Evolutionary conservation across 257 asterid genomes (phyloP).

Genomic region (Nicotiana tomentosiformis): DNA sequence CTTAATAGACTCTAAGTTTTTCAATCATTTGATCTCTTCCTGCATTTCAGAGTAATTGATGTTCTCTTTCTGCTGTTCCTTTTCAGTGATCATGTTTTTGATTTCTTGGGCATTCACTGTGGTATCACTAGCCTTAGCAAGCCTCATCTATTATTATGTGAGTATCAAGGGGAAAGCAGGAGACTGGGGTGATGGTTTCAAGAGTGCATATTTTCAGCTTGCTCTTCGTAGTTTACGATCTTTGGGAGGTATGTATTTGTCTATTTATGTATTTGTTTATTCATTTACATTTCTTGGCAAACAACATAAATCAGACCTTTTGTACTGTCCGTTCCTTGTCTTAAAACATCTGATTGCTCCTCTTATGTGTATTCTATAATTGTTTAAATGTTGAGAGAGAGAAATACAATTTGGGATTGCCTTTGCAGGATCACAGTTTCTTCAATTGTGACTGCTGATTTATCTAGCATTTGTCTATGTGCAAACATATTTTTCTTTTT

Average conservation of each 20-base stretch:
- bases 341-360: neutral
- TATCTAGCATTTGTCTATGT: neutral
- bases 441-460: neutral
- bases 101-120: conserved; percentile 96
- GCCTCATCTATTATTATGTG: conserved; percentile 91
- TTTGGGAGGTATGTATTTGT: conserved; percentile 65
- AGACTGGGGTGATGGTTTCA: conserved; percentile 99
- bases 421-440: neutral
- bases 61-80: conserved; percentile 14
- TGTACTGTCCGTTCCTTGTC: neutral
- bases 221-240: conserved; percentile 99
- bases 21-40: neutral
- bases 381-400: neutral
- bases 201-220: conserved; percentile 99
- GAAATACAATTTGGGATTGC: neutral
- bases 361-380: neutral
- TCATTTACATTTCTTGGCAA: conserved; percentile 1
- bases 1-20: neutral
- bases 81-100: conserved; percentile 93
- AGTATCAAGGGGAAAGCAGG: conserved; percentile 98
- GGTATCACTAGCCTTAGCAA: conserved; percentile 86
- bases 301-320: neutral
- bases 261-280: neutral
- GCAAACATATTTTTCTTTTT: neutral
- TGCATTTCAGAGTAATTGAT: conserved; percentile 9